These are phyloP conservation scores for Eucalyptus polyanthemos DNA, from an alignment of 345 rosid genomes.

Conservation along the genomic window DNA sequence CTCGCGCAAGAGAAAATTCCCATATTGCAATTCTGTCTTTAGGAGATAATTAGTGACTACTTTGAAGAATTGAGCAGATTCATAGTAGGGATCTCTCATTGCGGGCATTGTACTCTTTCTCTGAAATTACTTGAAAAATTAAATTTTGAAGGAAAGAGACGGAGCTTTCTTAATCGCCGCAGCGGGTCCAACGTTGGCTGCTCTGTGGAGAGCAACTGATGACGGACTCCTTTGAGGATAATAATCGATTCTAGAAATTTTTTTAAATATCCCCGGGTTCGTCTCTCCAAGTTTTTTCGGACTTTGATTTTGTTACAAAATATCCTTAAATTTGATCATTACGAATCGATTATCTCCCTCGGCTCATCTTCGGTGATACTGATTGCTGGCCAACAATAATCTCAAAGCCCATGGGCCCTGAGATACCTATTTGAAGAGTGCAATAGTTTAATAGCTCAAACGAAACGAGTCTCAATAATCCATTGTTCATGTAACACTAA, in stretches of 20 bases:
- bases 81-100: background rate
- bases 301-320: fast-evolving
- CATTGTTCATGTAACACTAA: too few species aligned
- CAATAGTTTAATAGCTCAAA: too few species aligned
- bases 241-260: too few species aligned
- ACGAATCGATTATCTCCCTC: too few species aligned
- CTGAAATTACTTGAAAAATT: background rate
- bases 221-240: too few species aligned
- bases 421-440: too few species aligned
- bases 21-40: background rate
- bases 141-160: background rate
- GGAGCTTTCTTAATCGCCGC: fast-evolving
- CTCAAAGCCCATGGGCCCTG: too few species aligned
- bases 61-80: background rate
- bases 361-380: too few species aligned
- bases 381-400: too few species aligned
- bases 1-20: background rate
- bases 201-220: too few species aligned
- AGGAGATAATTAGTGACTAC: background rate
- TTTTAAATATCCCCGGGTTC: fast-evolving
- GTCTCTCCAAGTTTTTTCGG: fast-evolving
- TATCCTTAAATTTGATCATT: background rate
- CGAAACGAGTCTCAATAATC: too few species aligned
- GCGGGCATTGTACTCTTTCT: background rate
- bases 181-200: too few species aligned